These are phyloP conservation scores for Mycosphaerella arachidis DNA, from an alignment of 2,329 filamentous ascomycete species.

Conservation along the genomic window DNA sequence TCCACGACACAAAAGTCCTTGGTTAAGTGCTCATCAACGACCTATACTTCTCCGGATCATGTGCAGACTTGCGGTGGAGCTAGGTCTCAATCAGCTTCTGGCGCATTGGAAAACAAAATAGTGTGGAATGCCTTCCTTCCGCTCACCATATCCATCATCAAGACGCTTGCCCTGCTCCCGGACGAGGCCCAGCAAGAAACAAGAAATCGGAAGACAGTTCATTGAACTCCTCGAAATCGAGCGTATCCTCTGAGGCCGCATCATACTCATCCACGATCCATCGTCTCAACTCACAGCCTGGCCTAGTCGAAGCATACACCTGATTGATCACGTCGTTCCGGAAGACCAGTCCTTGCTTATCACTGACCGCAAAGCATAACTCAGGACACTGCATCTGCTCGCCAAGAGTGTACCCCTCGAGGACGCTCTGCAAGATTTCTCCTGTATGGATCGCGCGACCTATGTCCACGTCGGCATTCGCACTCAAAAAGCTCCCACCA, in stretches of 20 bases:
- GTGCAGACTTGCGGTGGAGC: neutral
- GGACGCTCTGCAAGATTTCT: neutral
- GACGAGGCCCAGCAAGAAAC: too few species aligned
- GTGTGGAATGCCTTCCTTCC: neutral
- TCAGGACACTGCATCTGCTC: neutral
- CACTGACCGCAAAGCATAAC: neutral
- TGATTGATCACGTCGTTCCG: neutral
- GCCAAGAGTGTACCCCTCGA: neutral
- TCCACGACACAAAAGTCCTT: too few species aligned
- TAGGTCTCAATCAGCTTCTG: neutral
- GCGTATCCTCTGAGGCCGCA: neutral
- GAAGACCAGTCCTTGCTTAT: neutral
- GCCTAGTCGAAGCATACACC: neutral
- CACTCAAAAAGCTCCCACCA: neutral
- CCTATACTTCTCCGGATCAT: neutral
- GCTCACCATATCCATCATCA: neutral
- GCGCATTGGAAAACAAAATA: neutral
- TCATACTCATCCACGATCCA: neutral
- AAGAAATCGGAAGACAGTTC: neutral
- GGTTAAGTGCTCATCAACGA: neutral
- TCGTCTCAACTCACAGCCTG: neutral
- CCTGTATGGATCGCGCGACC: neutral
- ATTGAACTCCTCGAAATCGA: neutral
- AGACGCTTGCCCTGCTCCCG: neutral
- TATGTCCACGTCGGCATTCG: neutral